phyloP scores from a whole-genome alignment of 2,329 filamentous ascomycete species.

The Gremmenia infestans region DNA sequence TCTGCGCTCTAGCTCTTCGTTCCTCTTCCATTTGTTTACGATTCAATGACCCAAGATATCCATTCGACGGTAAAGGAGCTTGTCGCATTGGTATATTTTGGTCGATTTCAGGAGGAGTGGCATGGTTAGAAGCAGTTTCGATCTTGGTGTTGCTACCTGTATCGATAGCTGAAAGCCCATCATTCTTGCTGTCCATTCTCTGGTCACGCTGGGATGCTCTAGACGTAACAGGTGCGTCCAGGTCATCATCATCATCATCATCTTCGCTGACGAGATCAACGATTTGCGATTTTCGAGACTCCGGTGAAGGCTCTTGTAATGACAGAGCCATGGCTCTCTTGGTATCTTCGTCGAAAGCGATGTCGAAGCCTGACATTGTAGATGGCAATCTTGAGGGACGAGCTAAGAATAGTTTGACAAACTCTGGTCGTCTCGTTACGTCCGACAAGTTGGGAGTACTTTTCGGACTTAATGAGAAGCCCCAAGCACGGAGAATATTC shows the following conservation, averaged over 20 bases:
- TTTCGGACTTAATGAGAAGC: no score
- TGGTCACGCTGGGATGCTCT: background rate
- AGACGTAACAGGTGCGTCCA: constrained; percentile 23
- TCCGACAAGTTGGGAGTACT: no score
- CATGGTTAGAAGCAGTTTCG: background rate
- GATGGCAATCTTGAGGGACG: no score
- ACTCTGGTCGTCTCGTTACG: no score
- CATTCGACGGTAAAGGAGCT: background rate
- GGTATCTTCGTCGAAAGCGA: constrained; percentile 47
- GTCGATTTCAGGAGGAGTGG: background rate
- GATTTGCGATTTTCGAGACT: constrained; percentile 13
- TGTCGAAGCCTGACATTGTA: constrained; percentile 2
- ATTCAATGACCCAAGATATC: constrained; percentile 51
- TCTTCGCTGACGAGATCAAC: constrained; percentile 32
- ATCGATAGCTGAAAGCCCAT: background rate
- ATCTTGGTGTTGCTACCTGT: background rate
- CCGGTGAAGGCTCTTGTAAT: constrained; percentile 29
- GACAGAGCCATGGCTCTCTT: constrained; percentile 56
- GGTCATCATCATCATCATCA: constrained; percentile 31
- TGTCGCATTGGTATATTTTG: background rate
- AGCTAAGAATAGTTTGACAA: no score
- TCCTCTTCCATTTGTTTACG: constrained; percentile 83
- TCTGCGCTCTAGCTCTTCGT: constrained; percentile 56
- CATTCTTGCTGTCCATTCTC: background rate
- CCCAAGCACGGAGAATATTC: no score